Percentiles rank a stretch among this genome's conserved stretches.
Evolutionary conservation across 2,329 filamentous ascomycete genomes (phyloP).

Genomic region (Malbranchea zuffiana): DNA sequence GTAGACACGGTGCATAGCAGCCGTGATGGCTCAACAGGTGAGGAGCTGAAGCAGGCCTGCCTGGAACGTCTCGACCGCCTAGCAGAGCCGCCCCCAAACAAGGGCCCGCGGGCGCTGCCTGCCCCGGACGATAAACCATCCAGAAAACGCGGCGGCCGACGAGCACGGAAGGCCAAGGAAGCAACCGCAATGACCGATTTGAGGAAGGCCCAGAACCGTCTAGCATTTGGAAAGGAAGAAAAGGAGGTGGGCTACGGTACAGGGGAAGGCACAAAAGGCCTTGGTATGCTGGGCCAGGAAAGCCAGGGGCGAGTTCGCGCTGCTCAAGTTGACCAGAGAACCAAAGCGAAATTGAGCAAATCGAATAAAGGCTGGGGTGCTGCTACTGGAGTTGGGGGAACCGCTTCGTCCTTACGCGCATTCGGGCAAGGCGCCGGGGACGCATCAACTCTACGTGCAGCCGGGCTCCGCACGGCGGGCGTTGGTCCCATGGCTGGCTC

Average conservation of each 20-base stretch:
- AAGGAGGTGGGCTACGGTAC: conserved; percentile 82
- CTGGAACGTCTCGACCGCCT: conserved; percentile 83
- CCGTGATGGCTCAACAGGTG: conserved; percentile 70
- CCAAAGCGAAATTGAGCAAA: conserved; percentile 81
- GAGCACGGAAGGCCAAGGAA: conserved; percentile 90
- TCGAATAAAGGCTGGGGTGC: conserved; percentile 93
- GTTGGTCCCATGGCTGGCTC: conserved; percentile 59
- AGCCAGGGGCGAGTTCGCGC: conserved; percentile 83
- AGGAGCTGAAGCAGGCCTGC: conserved; percentile 70
- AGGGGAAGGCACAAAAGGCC: conserved; percentile 70
- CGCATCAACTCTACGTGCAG: conserved; percentile 62
- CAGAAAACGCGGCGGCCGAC: conserved; percentile 78
- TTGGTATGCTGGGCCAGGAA: conserved; percentile 89
- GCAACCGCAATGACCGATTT: conserved; percentile 94
- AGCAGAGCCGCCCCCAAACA: conserved; percentile 81
- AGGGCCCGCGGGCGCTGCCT: conserved; percentile 73
- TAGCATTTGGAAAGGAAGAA: conserved; percentile 94
- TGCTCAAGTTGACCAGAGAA: conserved; percentile 83
- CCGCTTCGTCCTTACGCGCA: conserved; percentile 70
- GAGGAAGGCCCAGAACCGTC: conserved; percentile 87
- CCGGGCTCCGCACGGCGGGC: conserved; percentile 69
- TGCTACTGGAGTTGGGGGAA: conserved; percentile 47
- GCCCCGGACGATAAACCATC: conserved; percentile 92
- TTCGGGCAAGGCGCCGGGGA: conserved; percentile 56
- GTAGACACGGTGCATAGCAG: conserved; percentile 77